phyloP scores from a whole-genome alignment of 2,329 filamentous ascomycete genomes.

The Fusarium solani-melongenae region DNA sequence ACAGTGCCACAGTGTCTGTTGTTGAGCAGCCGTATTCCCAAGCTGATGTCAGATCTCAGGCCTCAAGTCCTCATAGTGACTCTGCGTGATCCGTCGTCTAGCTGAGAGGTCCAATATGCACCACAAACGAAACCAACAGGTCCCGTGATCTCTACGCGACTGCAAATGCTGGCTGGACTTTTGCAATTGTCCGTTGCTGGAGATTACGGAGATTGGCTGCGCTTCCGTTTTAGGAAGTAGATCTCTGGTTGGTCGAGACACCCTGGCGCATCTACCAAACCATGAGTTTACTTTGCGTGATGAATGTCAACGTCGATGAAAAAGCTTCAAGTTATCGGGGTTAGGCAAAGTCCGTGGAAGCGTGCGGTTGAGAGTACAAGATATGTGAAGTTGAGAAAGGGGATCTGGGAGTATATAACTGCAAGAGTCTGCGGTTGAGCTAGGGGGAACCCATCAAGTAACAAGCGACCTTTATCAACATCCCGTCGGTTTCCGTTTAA shows the following conservation, averaged over 20 bases:
- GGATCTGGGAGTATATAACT: background rate
- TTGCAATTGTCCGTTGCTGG: background rate
- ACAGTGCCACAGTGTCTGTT: background rate
- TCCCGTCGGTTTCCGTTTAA: too few species aligned
- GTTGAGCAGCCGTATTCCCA: background rate
- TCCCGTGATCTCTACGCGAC: background rate
- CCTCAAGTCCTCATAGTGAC: too few species aligned
- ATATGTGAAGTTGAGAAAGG: background rate
- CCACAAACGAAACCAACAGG: background rate
- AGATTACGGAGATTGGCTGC: constrained; percentile 1
- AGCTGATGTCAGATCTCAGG: too few species aligned
- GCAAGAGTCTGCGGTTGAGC: background rate
- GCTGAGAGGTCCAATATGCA: background rate
- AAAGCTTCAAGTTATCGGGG: background rate
- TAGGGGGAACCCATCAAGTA: background rate
- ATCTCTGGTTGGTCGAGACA: background rate
- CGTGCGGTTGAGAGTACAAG: background rate
- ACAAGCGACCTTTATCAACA: background rate
- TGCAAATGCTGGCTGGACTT: background rate
- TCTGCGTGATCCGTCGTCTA: too few species aligned
- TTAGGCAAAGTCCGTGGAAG: background rate
- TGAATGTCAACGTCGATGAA: too few species aligned
- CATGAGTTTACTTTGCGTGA: background rate
- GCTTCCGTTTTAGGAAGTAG: background rate
- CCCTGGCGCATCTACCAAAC: background rate